Evolutionary conservation across 2,329 filamentous ascomycete species (phyloP), one percentile per base, ranked within the genome.

Genomic region (Penicillium vulpinum): DNA sequence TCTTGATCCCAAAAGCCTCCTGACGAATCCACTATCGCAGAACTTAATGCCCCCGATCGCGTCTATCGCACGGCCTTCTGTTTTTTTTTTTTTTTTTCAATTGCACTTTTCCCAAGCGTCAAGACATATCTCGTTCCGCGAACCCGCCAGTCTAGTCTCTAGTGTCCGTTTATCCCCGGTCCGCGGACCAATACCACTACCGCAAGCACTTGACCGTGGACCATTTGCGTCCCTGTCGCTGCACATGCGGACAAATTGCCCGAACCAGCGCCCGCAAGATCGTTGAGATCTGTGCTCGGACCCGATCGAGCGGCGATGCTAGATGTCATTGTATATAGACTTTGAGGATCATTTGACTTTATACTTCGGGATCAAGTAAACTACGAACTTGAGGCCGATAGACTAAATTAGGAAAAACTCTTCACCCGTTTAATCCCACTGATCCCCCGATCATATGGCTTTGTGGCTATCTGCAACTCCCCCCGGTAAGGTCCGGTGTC

Each of bases 181-280:
- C 48, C 45, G 24, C 38, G 45, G 18, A 45, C 57, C 35, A 59
- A 45, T 51, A 21, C 53, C 39, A 24, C 5, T 31, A 16, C 35
- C 28, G 29, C n/a, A 24, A 33, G n/a, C 6, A 15, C n/a, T 31
- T 28, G 13, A 4, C 22, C 36, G 29, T 33, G 13, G 58, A 59
- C 33, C 45, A 53, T 54, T 50, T 39, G 18, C 33, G 48, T 36
- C 52, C 40, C 56, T 26, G 36, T 45, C 36, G 13, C 54, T 63
- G 63, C 64, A 66, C 26, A 47, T 47, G 60, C 64, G 64, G 64
- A 61, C 47, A 62, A 62, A 63, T 65, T 63, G 16, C 64, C 63
- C 60, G 57, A 66, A 67, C 38, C 36, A 53, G 64, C 41, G 39
- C 43, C 31, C 24, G n/a, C 38, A 16, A 61, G 60, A 64, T 66